Evolutionary conservation across 2,329 filamentous ascomycete species (phyloP).

Genomic region (Neofusicoccum umdonicola): DNA sequence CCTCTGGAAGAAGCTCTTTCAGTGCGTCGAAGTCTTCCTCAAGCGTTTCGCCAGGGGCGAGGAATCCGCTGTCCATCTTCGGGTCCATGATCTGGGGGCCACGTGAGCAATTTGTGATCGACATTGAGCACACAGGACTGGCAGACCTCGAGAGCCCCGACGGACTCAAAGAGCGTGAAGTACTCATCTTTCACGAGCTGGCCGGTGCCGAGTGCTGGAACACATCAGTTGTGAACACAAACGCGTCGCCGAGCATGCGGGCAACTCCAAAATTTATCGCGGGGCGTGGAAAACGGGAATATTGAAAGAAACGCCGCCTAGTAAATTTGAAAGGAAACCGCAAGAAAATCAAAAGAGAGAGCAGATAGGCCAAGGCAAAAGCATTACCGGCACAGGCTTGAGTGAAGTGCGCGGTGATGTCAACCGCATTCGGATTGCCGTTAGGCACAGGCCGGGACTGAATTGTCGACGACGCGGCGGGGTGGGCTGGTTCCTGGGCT

Average conservation of each 20-base stretch:
- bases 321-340: not conserved
- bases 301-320: not conserved
- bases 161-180: constrained; percentile 92
- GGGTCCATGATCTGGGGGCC: constrained; percentile 84
- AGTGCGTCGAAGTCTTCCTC: constrained; percentile 79
- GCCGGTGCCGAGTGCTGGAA: constrained; percentile 69
- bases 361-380: not conserved
- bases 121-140: too few species aligned
- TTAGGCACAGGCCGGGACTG: constrained; percentile 13
- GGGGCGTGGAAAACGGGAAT: constrained; percentile 14
- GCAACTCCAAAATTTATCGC: constrained; percentile 8
- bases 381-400: constrained; percentile 28
- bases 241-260: not conserved
- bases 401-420: constrained; percentile 37
- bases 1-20: constrained; percentile 65
- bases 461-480: constrained; percentile 3
- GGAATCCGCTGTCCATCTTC: constrained; percentile 95
- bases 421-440: constrained; percentile 19
- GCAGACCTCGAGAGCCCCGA: constrained; percentile 73
- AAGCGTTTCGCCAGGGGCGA: constrained; percentile 74
- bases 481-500: constrained; percentile 8
- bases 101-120: not conserved
- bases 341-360: not conserved
- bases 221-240: constrained; percentile 21
- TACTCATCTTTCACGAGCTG: constrained; percentile 89